Evolutionary conservation across 345 rosid genomes (phyloP), one percentile per base, ranked within the genome.

Genomic region (Clarkia xantiana): DNA sequence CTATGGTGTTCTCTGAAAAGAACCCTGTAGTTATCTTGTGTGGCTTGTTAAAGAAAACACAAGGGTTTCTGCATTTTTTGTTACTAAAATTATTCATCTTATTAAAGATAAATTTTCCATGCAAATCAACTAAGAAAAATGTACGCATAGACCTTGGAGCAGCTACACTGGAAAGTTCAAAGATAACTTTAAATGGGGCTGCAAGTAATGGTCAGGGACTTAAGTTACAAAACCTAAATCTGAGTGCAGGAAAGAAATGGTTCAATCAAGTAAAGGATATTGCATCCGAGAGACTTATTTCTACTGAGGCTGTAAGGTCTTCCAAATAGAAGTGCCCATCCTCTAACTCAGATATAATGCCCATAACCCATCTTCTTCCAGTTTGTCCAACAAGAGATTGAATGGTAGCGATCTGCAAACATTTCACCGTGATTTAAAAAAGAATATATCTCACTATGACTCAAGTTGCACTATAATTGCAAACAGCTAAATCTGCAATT

Each of bases 301-400:
- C 98, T 18, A 86, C 90, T n/a, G 94, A 80, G 64, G 93, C 93
- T 12, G 94, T 74, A 55, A 84, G 84, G 63, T 91, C 96, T 71
- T 84, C 93, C 65, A 86, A 58, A 64, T 72, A 91, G 78, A 86
- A 91, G 68, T 91, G 98, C 2, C 87, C 94, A 71, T 91, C 94
- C 78, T 91, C 96, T 75, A 91, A 63, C 71, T 91, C 96, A 9
- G 96, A 91, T 53, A 91, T 86, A 54, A 91, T 68, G 10, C 96
- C 96, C 96, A 91, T 91, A 41, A 86, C 84, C 96, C 96, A 91
- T 67, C 68, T 82, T 73, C 71, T 78, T 64, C 94, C 93, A 1
- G 67, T 71, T 68, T 71, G 78, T 51, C 85, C 79, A 18, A 84
- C 62, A 40, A 86, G 72, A 64, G 96, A 81, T 68, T 84, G 96